Conservation (phyloP, 2,329 filamentous ascomycete species). For the Apiospora saccharicola region DNA sequence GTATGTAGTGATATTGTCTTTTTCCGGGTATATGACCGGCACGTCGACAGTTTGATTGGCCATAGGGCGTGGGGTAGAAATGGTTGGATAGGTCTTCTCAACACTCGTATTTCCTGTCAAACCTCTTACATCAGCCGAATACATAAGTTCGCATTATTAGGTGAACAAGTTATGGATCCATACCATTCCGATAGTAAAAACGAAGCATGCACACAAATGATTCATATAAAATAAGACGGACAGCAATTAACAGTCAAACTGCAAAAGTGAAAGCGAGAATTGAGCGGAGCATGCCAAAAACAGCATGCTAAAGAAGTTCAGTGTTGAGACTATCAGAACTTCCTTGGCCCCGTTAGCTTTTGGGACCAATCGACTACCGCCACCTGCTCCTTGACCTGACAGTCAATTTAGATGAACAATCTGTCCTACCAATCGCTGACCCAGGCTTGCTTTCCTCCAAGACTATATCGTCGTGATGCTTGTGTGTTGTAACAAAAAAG, state of each 20-base stretch:
- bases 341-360: background rate
- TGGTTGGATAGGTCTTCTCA: no score
- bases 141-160: no score
- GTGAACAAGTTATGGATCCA: no score
- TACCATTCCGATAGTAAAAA: background rate
- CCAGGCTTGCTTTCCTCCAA: background rate
- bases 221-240: background rate
- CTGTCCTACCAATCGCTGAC: background rate
- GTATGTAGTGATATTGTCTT: no score
- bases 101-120: no score
- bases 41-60: no score
- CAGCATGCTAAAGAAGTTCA: background rate
- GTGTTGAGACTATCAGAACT: constrained; percentile 6
- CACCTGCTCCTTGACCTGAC: background rate
- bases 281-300: background rate
- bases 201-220: background rate
- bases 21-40: no score
- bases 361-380: background rate
- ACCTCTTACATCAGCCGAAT: no score
- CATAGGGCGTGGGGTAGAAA: no score
- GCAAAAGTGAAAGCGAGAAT: background rate
- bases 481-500: background rate
- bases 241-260: background rate
- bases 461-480: background rate
- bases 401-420: background rate